Evolutionary conservation across 495 filamentous ascomycete species (phyloP), one percentile per base, ranked within the genome.

Genomic region (Trypethelium eluteriae): DNA sequence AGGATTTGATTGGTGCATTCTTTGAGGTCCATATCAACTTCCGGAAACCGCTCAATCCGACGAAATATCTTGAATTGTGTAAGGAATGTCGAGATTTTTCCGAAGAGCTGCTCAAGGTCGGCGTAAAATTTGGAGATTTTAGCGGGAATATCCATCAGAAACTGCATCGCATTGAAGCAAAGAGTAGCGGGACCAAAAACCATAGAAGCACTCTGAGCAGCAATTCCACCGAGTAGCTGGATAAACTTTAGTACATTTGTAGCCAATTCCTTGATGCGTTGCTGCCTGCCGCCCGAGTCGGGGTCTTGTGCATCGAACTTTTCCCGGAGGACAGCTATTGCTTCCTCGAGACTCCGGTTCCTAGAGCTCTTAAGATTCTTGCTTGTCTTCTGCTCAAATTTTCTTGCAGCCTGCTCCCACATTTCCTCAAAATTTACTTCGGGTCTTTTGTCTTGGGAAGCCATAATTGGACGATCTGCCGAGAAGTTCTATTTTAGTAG

Each of bases 201-300:
- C 49, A 53, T 53, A 2, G 49, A 53, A 14, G 49, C 49, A 12
- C 49, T 2, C n/a, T 53, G 49, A 14, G 49, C 49, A 18, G 49
- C 49, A 53, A 53, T 53, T 1, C 49, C 49, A 53, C 49, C 49
- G 2, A 53, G 49, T 18, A 53, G 49, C 0, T 53, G 9, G 49
- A 53, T 53, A 18, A 53, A 53, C 5, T 12, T 18, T 18, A 53
- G 16, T 12, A 53, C 49, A 53, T 53, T 53, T 18, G n/a, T 53
- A 18, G 49, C 49, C n/a, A 53, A 53, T 53, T 53, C 49, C 49
- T 53, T 53, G 49, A 53, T 18, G 49, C 49, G 49, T 53, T 53
- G 10, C 49, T 53, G 49, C 49, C 25, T 53, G 12, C 16, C 49
- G 7, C 49, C 49, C 10, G 9, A 12, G 49, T 53, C 49, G 5